Conservation (phyloP, 2,329 filamentous ascomycete genomes). For the Eutypa lata region DNA sequence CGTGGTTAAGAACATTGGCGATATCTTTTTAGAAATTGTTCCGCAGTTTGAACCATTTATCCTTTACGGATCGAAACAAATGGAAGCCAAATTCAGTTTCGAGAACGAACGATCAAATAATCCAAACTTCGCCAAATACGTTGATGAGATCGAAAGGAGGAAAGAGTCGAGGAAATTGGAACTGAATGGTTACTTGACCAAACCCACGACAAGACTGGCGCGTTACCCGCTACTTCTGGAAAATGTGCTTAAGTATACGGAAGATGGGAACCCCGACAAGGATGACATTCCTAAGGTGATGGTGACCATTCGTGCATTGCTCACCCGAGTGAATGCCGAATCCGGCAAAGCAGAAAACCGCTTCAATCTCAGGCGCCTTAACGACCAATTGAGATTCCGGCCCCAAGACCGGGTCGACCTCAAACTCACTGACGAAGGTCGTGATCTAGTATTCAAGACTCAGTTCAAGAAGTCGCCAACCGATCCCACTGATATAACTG, state of each 20-base stretch:
- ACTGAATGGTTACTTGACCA: conserved; percentile 95
- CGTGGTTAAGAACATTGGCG: conserved; percentile 84
- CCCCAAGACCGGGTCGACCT: conserved; percentile 89
- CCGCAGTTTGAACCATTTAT: conserved; percentile 96
- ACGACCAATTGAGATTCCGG: conserved; percentile 87
- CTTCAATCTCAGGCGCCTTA: conserved; percentile 89
- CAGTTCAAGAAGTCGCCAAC: conserved; percentile 89
- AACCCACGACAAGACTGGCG: conserved; percentile 91
- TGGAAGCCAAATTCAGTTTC: conserved; percentile 97
- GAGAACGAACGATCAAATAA: conserved; percentile 92
- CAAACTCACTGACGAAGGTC: conserved; percentile 88
- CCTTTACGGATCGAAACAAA: conserved; percentile 89
- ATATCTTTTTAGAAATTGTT: conserved; percentile 90
- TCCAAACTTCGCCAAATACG: conserved; percentile 80
- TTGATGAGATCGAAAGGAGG: conserved; percentile 91
- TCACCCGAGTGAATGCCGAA: conserved; percentile 87
- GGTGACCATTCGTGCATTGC: conserved; percentile 78
- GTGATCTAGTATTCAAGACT: conserved; percentile 92
- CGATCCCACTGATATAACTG: conserved; percentile 85
- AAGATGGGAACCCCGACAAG: conserved; percentile 84
- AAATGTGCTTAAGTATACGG: conserved; percentile 86
- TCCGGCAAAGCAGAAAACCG: conserved; percentile 97
- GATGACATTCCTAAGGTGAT: conserved; percentile 90
- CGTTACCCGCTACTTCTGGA: conserved; percentile 91
- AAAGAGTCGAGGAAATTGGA: conserved; percentile 97